Base-by-base conservation (phyloP, 176 grass and related monocot species). In the Oryza meridionalis region DNA sequence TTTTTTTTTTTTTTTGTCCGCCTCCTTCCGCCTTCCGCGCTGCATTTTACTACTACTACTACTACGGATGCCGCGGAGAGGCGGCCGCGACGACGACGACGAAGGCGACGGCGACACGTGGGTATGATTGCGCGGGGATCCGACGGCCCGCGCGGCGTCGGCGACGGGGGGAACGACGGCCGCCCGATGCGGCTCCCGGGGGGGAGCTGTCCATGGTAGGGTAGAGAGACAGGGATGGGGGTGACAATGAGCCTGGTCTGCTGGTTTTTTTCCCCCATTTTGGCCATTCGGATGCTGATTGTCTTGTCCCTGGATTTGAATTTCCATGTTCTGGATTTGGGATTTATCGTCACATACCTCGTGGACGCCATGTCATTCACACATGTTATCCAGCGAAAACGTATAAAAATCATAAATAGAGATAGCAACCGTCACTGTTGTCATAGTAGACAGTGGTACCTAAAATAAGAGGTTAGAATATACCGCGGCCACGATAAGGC, bases 151-250 rank as follows among this genome's bases (percentile, higher is more conserved):
- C 0, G 33, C 37, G 9, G 8, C 64, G 74, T 40, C 38, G 29
- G 65, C 10, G 50, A 9, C 7, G 72, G 26, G 5, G 5, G 65
- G 50, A 49, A 6, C 10, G 6, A 0, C 11, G 19, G 6, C 42
- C 73, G 67, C 74, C 19, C 22, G 35, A 74, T 67, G 33, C 12
- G 21, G 15, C 16, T 70, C 19, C 61, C 7, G 32, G 17, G 64
- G 73, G 73, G 42, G 22, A 73, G 45, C 46, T 80, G 81, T 45
- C 81, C 4, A 80, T 80, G 87, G 87, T 84, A 67, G 87, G 81
- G 64, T 50, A 22, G 59, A 24, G 43, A 17, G 33, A 73, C 17
- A 17, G 64, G 47, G 72, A 81, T n/a, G 33, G 66, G 40, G 53
- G 5, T 7, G 19, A 58, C 6, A 58, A 9, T n/a, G 53, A 58